These are phyloP conservation scores for Candida alai DNA, from an alignment of 805 yeast species.

Conservation along the genomic window DNA sequence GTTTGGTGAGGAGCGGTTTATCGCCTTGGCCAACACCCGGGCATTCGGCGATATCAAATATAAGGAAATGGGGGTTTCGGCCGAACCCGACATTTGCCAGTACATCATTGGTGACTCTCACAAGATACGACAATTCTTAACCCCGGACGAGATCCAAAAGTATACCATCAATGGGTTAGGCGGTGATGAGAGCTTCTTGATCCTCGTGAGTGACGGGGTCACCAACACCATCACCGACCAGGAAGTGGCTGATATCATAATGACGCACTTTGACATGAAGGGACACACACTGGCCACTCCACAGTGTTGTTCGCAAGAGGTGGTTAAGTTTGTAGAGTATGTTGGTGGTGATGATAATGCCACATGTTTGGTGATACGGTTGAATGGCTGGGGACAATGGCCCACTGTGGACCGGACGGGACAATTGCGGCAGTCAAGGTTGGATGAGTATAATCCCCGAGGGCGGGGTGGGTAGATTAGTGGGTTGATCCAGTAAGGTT, in stretches of 20 bases:
- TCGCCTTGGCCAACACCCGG: conserved; percentile 85
- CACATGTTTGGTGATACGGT: conserved; percentile 77
- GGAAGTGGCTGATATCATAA: conserved; percentile 83
- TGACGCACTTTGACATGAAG: conserved; percentile 56
- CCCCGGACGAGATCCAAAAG: conserved; percentile 29
- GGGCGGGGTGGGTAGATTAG: conserved; percentile 12
- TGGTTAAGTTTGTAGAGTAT: conserved; percentile 76
- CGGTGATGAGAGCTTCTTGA: conserved; percentile 85
- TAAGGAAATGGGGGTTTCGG: conserved; percentile 79
- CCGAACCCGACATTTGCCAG: conserved; percentile 86
- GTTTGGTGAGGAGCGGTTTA: conserved; percentile 86
- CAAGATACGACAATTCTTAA: conserved; percentile 34
- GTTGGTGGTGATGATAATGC: conserved; percentile 95
- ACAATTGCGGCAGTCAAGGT: conserved; percentile 65
- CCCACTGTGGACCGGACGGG: conserved; percentile 83
- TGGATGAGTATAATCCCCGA: conserved; percentile 43
- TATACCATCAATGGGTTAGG: conserved; percentile 50
- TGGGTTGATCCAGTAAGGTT: too few species aligned
- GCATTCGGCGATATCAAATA: conserved; percentile 86
- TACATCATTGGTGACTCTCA: conserved; percentile 57
- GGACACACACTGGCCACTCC: conserved; percentile 79
- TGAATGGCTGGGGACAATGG: conserved; percentile 96
- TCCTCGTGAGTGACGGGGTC: conserved; percentile 83
- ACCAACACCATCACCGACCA: conserved; percentile 80
- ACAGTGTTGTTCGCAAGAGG: conserved; percentile 80